phyloP scores from a whole-genome alignment of 306 rosid species.

The Castanea crenata region DNA sequence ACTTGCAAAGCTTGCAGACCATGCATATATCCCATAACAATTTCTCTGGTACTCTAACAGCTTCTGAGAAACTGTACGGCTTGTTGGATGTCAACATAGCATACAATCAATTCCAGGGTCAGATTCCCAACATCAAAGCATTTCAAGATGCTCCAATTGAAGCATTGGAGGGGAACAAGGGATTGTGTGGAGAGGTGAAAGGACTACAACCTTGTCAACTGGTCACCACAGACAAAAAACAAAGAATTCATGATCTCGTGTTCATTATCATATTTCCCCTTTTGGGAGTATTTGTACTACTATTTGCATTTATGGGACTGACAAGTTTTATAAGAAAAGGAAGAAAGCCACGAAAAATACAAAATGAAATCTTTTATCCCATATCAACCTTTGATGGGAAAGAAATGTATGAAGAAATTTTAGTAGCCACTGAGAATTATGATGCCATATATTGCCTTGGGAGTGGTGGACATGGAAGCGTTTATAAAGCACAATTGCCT shows the following conservation, averaged over 20 bases:
- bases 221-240: neutral
- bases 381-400: conserved; percentile 14
- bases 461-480: conserved; percentile 27
- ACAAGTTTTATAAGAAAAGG: neutral
- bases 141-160: neutral
- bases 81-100: conserved; percentile 6
- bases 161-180: conserved; percentile 13
- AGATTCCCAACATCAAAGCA: conserved; percentile 11
- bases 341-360: neutral
- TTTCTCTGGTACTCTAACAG: conserved; percentile 8
- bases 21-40: conserved; percentile 14
- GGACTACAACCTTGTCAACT: conserved; percentile 15
- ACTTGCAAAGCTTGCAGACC: conserved; percentile 3
- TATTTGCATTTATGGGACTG: neutral
- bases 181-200: conserved; percentile 9
- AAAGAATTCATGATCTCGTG: neutral
- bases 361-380: neutral
- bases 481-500: conserved; percentile 16
- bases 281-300: neutral
- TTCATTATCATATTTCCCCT: neutral
- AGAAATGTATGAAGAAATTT: conserved; percentile 14
- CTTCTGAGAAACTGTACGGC: conserved; percentile 1
- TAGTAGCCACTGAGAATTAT: conserved; percentile 23
- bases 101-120: conserved; percentile 20
- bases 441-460: conserved; percentile 25